These are phyloP conservation scores for Delonix regia DNA, from an alignment of 306 rosid genomes.

Conservation along the genomic window DNA sequence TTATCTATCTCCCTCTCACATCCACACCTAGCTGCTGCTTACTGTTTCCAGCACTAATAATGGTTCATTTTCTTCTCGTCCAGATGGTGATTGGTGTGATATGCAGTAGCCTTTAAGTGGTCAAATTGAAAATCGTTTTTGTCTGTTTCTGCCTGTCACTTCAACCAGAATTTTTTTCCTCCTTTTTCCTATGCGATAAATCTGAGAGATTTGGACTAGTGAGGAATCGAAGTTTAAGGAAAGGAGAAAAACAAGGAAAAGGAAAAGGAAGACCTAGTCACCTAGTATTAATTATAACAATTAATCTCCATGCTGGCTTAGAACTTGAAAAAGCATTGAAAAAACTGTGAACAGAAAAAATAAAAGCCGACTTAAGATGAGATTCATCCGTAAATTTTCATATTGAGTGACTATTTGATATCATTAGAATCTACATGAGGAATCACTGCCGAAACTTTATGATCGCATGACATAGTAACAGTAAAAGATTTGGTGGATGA, in stretches of 20 bases:
- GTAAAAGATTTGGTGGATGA: constrained; percentile 30
- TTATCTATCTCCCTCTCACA: constrained; percentile 52
- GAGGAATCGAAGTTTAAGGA: constrained; percentile 32
- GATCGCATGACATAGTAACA: constrained; percentile 34
- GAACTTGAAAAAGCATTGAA: constrained; percentile 32
- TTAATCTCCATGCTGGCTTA: constrained; percentile 33
- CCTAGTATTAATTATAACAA: constrained; percentile 15
- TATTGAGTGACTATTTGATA: background rate
- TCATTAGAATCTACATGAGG: background rate
- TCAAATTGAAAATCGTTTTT: constrained; percentile 64
- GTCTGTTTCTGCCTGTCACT: constrained; percentile 62
- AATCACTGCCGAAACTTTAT: constrained; percentile 7
- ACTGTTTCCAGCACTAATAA: constrained; percentile 62
- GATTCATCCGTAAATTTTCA: background rate
- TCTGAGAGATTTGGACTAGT: constrained; percentile 36
- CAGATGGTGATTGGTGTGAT: constrained; percentile 64
- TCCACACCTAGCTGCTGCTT: background rate
- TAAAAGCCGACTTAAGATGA: background rate
- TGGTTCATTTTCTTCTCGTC: constrained; percentile 59
- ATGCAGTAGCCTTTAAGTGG: constrained; percentile 55
- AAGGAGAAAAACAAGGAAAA: background rate
- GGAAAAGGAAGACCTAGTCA: constrained; percentile 10
- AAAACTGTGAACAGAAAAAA: background rate
- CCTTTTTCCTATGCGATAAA: constrained; percentile 25
- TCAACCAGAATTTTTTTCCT: constrained; percentile 34